phyloP scores from a whole-genome alignment of 257 asterid genomes.

The Fraxinus quadrangulata region DNA sequence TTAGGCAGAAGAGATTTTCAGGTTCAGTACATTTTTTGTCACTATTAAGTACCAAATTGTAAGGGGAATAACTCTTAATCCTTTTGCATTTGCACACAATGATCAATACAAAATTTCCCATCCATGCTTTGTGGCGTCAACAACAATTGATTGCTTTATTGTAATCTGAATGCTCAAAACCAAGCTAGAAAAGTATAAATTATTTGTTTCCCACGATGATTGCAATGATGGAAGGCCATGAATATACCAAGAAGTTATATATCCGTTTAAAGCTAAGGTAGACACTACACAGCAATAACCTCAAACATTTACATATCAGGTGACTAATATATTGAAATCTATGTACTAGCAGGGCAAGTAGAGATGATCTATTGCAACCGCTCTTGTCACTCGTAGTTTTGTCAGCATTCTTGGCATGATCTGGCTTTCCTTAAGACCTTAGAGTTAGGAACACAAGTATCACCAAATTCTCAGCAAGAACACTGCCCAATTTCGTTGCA shows the following conservation, averaged over 20 bases:
- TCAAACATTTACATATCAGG: background rate
- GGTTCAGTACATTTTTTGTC: background rate
- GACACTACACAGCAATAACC: background rate
- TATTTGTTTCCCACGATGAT: too few species aligned
- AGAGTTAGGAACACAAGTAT: too few species aligned
- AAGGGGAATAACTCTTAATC: too few species aligned
- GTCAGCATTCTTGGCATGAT: background rate
- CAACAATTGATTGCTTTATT: background rate
- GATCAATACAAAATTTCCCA: background rate
- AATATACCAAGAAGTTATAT: background rate
- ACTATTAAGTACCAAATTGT: too few species aligned
- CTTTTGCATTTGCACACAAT: background rate
- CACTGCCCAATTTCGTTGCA: background rate
- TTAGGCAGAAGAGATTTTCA: background rate
- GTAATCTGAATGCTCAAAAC: background rate
- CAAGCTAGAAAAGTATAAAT: background rate
- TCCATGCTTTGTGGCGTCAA: background rate
- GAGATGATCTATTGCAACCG: background rate
- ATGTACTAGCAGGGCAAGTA: background rate
- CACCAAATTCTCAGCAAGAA: background rate
- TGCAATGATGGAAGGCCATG: background rate
- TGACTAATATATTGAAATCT: background rate
- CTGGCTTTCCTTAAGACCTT: background rate
- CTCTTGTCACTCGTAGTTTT: background rate
- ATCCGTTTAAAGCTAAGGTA: background rate